phyloP scores from a whole-genome alignment of 1,284 basidiomycete genomes.

The Cutaneotrichosporon daszewskae region DNA sequence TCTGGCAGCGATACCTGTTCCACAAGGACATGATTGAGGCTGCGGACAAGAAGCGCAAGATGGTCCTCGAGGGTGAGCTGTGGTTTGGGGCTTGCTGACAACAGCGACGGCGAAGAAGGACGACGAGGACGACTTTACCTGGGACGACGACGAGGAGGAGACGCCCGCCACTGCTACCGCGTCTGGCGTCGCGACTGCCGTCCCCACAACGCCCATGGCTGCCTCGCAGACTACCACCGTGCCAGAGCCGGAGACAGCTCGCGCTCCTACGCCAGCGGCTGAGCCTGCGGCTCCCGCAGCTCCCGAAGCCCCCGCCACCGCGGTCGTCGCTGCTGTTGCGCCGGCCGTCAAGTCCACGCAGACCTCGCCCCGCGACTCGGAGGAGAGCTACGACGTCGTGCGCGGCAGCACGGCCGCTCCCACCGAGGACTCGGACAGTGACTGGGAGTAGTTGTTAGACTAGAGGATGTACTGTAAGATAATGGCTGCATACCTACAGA shows the following conservation, averaged over 20 bases:
- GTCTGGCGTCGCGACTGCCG: constrained; percentile 2
- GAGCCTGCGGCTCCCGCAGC: too few relatives aligned
- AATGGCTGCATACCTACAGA: not conserved
- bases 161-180: too few relatives aligned
- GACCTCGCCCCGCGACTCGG: constrained; percentile 46
- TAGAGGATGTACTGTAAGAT: not conserved
- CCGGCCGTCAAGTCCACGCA: too few relatives aligned
- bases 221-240: constrained; percentile 2
- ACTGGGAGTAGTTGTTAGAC: constrained; percentile 42
- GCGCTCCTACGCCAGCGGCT: too few relatives aligned
- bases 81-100: not conserved
- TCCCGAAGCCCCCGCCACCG: too few relatives aligned
- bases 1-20: constrained; percentile 92
- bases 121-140: constrained; percentile 42
- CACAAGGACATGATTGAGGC: constrained; percentile 74
- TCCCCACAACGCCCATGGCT: constrained; percentile 7
- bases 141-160: constrained; percentile 43
- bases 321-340: too few relatives aligned
- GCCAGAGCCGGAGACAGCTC: constrained; percentile 2
- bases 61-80: constrained; percentile 64
- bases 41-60: constrained; percentile 75
- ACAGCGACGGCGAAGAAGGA: constrained; percentile 13
- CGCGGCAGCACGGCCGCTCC: constrained; percentile 28
- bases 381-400: constrained; percentile 49
- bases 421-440: constrained; percentile 45